A percentile compares a stretch with the other conserved stretches of the same genome.
phyloP scores from a whole-genome alignment of 129 eudicot genomes.

The Calendula officinalis region DNA sequence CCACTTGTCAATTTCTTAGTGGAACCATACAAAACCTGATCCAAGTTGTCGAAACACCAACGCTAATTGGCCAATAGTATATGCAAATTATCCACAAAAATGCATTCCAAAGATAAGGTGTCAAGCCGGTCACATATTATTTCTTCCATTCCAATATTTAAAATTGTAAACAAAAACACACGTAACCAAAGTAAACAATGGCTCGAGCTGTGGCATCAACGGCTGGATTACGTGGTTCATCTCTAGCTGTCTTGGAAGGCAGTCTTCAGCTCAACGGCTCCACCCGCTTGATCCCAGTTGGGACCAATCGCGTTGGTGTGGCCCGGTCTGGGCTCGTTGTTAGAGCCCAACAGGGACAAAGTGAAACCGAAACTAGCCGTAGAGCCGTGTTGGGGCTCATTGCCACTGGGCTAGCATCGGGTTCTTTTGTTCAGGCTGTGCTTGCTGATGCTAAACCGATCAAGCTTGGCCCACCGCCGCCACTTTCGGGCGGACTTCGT shows the following conservation, averaged over 20 bases:
- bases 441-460: neutral
- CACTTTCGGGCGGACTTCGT: constrained; percentile 29
- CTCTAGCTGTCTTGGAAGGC: neutral
- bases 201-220: neutral
- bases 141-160: constrained; percentile 33
- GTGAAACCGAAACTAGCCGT: neutral
- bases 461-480: neutral
- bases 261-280: neutral
- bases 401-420: constrained; percentile 3
- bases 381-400: neutral
- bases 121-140: constrained; percentile 46
- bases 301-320: neutral
- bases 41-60: constrained; percentile 43
- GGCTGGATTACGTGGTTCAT: neutral
- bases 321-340: neutral
- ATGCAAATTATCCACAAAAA: constrained; percentile 52
- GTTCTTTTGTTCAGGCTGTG: neutral
- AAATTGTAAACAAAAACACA: constrained; percentile 19
- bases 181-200: neutral
- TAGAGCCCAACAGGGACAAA: neutral
- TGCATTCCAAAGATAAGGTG: constrained; percentile 59
- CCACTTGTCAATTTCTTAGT: constrained; percentile 41
- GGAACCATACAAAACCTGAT: constrained; percentile 35
- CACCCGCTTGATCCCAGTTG: neutral
- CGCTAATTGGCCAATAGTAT: constrained; percentile 51